Evolutionary conservation across 2,329 filamentous ascomycete genomes (phyloP), one percentile per base, ranked within the genome.

Genomic region (Graphiopsis chlorocephala): DNA sequence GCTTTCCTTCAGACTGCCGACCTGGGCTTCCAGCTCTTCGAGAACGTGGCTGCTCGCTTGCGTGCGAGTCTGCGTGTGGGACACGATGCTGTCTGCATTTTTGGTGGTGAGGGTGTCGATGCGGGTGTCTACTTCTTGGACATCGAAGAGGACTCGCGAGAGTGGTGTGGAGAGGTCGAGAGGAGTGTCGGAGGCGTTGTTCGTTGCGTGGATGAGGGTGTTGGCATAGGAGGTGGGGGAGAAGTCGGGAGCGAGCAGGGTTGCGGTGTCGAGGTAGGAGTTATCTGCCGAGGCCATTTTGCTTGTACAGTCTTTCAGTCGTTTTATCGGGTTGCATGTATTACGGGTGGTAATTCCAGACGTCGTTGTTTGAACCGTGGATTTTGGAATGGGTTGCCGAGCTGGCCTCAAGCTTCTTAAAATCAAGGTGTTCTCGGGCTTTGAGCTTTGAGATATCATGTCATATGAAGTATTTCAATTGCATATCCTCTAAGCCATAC

Each of bases 101-200:
- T 90, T 89, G 2, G 93, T 95, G 6, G 94, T 96, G 47, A 98
- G 85, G 3, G 87, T 86, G 77, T 99, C 92, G 68, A 99, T 97
- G 75, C 96, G 93, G 0, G 93, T 96, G 79, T 98, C 94, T 69
- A 99, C 90, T 78, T 98, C 95, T 76, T 98, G 95, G 3, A 95
- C 89, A 78, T 99, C 95, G 79, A 99, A 99, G 7, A 98, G 87
- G 5, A 97, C 93, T 63, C 92, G 88, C 5, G 93, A 97, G 56
- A 99, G 85, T 2, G 95, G 94, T 17, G 95, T 98, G 6, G 93
- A 94, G 64, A 99, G 90, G 77, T 99, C 95, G 72, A 98, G 86
- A 7, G 92, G 90, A 1, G 89, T 89, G 79, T 98, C 95, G 70
- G 90, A 91, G 65, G 92, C 85, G 79, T 97, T 96, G 82, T 98